Evolutionary conservation across 495 filamentous ascomycete species (phyloP).

Genomic region (Podospora pseudoanserina): DNA sequence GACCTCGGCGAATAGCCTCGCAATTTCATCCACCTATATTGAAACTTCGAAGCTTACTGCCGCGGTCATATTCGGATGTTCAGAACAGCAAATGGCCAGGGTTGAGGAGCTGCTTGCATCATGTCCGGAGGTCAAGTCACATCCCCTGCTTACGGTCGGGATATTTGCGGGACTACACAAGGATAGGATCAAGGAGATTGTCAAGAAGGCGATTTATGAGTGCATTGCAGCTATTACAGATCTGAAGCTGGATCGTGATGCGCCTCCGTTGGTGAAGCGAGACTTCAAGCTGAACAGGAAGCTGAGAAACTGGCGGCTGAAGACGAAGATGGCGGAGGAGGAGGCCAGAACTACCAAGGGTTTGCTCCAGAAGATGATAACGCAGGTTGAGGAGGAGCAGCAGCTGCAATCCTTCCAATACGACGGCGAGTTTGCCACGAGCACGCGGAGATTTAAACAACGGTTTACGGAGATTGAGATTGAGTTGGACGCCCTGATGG

Average conservation of each 20-base stretch:
- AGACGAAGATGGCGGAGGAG: conserved; percentile 7
- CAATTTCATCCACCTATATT: conserved; percentile 1
- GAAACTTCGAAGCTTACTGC: not conserved
- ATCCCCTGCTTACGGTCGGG: conserved; percentile 17
- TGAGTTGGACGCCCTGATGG: conserved; percentile 17
- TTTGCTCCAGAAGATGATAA: conserved; percentile 9
- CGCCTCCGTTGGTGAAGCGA: not conserved
- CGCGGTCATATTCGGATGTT: not conserved
- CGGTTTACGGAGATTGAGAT: conserved; percentile 15
- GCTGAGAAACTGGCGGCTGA: not conserved
- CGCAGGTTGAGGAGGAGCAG: not conserved
- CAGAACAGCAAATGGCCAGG: not conserved
- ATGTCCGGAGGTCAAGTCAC: conserved; percentile 14
- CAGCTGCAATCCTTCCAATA: not conserved
- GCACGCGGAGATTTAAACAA: conserved; percentile 6
- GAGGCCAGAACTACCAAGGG: conserved; percentile 7
- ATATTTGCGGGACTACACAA: conserved; percentile 22
- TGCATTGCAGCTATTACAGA: not conserved
- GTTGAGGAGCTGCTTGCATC: not conserved
- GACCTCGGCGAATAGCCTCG: not conserved
- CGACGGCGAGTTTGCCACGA: not conserved
- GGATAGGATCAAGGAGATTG: conserved; percentile 8
- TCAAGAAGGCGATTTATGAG: not conserved
- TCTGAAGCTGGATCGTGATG: not conserved
- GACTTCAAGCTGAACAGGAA: not conserved